Evolutionary conservation across 140 eudicot genomes (phyloP), one percentile per base, ranked within the genome.

Genomic region (Senecio squalidus): DNA sequence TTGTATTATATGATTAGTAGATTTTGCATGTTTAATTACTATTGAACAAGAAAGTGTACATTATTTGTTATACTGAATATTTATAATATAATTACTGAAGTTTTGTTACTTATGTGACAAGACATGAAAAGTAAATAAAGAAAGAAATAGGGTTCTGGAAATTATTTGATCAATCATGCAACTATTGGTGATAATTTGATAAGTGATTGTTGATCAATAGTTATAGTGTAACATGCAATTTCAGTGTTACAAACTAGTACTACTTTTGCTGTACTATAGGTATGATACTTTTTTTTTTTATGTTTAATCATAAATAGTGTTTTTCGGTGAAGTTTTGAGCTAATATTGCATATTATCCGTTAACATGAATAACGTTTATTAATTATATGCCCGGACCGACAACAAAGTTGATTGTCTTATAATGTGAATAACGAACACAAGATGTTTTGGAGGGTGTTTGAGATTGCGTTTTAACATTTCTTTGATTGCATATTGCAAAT

Each of bases 161-260:
- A 63, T 63, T 46, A 71, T 71, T 43, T 53, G 76, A 63, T 55
- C 66, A 43, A 64, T 63, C 64, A 61, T 62, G 45, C 28, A 62
- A 71, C 76, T 62, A 71, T 62, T 62, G 71, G 44, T 43, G 76
- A 71, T n/a, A n/a, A n/a, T n/a, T 29, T 29, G 33, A 29, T 62
- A 53, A 53, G 70, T 30, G 69, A 49, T 71, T 62, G 36, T 46
- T 62, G 76, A 71, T 62, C 76, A 71, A 71, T 62, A 71, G 76
- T 71, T 54, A 61, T 70, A 70, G 63, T 70, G 57, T 41, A 70
- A 51, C 75, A 60, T 60, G 69, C 34, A 60, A 51, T 60, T 68
- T 53, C 64, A 51, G 11, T 60, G 69, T 62, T 51, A 39, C 56
- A 50, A 50, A 18, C 62, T 58, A 59, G 68, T 59, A 29, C 62